Evolutionary conservation across 495 filamentous ascomycete species (phyloP), one percentile per base, ranked within the genome.

Genomic region (Eremomyces bilateralis): DNA sequence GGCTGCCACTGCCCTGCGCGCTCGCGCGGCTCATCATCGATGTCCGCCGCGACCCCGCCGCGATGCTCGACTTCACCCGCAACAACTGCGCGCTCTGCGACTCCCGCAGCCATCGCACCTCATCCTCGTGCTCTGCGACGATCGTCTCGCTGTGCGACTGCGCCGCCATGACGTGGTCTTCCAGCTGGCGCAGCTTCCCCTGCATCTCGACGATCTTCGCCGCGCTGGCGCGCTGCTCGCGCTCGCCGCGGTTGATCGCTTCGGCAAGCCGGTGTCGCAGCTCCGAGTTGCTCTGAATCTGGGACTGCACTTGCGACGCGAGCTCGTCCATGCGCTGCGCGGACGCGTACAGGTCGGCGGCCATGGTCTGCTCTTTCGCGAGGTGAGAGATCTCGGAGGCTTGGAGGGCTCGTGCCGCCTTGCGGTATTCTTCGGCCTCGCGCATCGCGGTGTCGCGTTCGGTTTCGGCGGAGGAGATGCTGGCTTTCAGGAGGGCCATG

Each of bases 131-230:
- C 33, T 67, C 68, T 31, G 65, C 45, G 46, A 94, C 71, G 21
- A 69, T 68, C 38, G 88, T 83, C 56, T 97, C 88, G 13, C 80
- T 81, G 22, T 74, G 59, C 31, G 82, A 76, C 53, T 95, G 88
- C 1, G 88, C 83, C 12, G 65, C 53, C 34, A 92, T 59, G 12
- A 95, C 65, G 38, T 69, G 68, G 40, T 97, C 88, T 53, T 97
- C 88, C 17, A 92, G 62, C 11, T 60, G 54, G 49, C 77, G 76
- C 36, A 97, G 71, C 27, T 67, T 73, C 32, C 58, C 63, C 49
- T 95, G 83, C 58, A 94, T 64, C 33, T 72, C 60, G 34, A 76
- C 80, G 54, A 97, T 94, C 42, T 76, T 73, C 33, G 65, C 56
- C 3, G 76, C 74, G 37, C 79, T 90, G 25, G 73, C 53, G 44